A percentile compares a stretch with the other conserved stretches of the same genome.
Evolutionary conservation across 2,329 filamentous ascomycete species (phyloP).

Genomic region (Pseudocercospora eumusae): DNA sequence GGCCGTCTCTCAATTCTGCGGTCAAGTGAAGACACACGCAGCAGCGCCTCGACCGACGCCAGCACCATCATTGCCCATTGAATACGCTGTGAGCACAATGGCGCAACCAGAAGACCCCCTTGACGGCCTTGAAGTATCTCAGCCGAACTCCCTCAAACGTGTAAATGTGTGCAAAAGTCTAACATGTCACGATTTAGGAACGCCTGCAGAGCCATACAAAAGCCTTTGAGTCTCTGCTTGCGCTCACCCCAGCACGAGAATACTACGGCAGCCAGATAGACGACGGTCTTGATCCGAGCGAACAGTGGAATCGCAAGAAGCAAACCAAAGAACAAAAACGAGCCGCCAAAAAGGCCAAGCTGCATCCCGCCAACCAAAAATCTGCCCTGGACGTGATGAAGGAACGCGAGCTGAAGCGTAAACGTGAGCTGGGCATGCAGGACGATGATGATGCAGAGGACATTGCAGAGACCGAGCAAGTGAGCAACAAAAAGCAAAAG

Average conservation of each 20-base stretch:
- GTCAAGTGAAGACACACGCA: background rate
- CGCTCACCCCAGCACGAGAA: slow-evolving; percentile 83
- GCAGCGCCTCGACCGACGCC: background rate
- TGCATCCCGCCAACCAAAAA: slow-evolving; percentile 87
- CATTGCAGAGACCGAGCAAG: slow-evolving; percentile 42
- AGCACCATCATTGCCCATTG: background rate
- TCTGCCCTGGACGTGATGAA: slow-evolving; percentile 92
- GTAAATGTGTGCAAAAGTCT: background rate
- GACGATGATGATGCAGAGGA: slow-evolving; percentile 40
- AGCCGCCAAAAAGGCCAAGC: slow-evolving; percentile 80
- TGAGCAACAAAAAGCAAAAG: slow-evolving; percentile 50
- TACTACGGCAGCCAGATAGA: slow-evolving; percentile 63
- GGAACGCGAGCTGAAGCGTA: slow-evolving; percentile 77
- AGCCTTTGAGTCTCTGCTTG: slow-evolving; percentile 83
- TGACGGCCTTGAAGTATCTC: slow-evolving; percentile 25
- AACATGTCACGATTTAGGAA: slow-evolving; percentile 43
- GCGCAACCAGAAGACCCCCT: slow-evolving; percentile 28
- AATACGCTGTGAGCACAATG: slow-evolving; percentile 1
- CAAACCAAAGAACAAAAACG: slow-evolving; percentile 88
- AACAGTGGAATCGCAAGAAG: slow-evolving; percentile 94
- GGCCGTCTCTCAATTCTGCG: background rate
- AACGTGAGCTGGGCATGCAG: slow-evolving; percentile 62
- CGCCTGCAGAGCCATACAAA: slow-evolving; percentile 62
- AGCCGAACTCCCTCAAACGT: background rate
- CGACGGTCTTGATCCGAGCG: slow-evolving; percentile 72